Evolutionary conservation across 768 basidiomycete genomes (phyloP).

Genomic region (Sarcodon aspratus): DNA sequence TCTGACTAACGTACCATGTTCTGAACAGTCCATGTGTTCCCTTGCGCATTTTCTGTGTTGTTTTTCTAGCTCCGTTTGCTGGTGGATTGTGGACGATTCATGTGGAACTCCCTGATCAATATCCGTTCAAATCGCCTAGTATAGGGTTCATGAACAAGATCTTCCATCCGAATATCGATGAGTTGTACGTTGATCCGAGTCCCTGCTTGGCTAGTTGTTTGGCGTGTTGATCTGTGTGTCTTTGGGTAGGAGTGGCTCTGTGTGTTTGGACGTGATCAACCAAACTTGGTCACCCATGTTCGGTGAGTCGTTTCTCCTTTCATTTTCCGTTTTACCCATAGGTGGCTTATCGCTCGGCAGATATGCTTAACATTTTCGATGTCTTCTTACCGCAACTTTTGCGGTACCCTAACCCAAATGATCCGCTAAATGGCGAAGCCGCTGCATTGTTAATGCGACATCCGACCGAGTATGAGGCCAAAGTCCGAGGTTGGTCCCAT

Average conservation of each 20-base stretch:
- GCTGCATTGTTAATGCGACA: conserved; percentile 96
- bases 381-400: conserved; percentile 94
- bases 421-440: conserved; percentile 96
- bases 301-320: conserved; percentile 39
- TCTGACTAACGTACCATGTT: neutral
- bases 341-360: conserved; percentile 26
- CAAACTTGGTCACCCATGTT: conserved; percentile 99
- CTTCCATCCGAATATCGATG: conserved; percentile 99
- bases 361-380: conserved; percentile 99
- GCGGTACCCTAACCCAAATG: conserved; percentile 96
- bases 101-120: conserved; percentile 96
- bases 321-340: neutral
- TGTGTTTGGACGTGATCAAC: conserved; percentile 97
- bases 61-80: conserved; percentile 76
- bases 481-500: conserved; percentile 67
- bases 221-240: conserved; percentile 5
- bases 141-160: conserved; percentile 99
- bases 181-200: conserved; percentile 54
- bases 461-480: conserved; percentile 89
- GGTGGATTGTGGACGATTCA: conserved; percentile 99
- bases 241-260: conserved; percentile 76
- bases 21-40: neutral
- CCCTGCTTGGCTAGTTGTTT: conserved; percentile 5
- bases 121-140: conserved; percentile 97
- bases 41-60: neutral